Base-by-base conservation (phyloP, 352 stramenopile genomes). In the Phytophthora niederhauseri region DNA sequence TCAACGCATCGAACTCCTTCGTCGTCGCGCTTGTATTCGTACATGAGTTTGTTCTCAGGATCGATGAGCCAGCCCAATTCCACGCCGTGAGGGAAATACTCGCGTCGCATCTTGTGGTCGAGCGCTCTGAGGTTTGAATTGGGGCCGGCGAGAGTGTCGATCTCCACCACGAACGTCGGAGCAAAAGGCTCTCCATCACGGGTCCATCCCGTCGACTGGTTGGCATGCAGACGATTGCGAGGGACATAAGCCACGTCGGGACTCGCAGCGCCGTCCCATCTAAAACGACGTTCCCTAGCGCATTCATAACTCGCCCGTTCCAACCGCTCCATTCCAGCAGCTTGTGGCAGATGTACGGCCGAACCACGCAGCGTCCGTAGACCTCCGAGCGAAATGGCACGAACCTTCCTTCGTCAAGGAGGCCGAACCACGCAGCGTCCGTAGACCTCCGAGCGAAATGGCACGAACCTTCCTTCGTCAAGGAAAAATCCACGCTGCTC, bases 11-110 rank as follows among this genome's bases (percentile, higher is more conserved):
- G 60, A 49, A 58, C 50, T 50, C 22, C 57, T 53, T 34, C 51
- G 58, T 14, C 17, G 55, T 64, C 38, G 34, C 41, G 38, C 51
- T 67, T 68, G 62, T 70, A 68, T 49, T 72, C 53, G 30, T 62
- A 54, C 56, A 62, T 62, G 41, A 53, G 24, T 43, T 52, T 51
- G 54, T 61, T 52, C 15, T 59, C 30, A 22, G 63, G 68, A 62
- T 76, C 68, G 15, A 72, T 68, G 43, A 76, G 31, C 62, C 68
- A 75, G 26, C 57, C 54, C 54, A 72, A 71, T 41, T 75, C 51
- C 19, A 65, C 57, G 45, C 63, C 68, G 41, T 68, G 57, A 9
- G 30, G 52, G 57, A 72, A 72, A 30, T 64, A 75, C 51, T 68
- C 68, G 46, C 36, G 17, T 31, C 57, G 53, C 55, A 61, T 61